phyloP scores from a whole-genome alignment of 2,329 filamentous ascomycete genomes.

The Colletotrichum sp. region DNA sequence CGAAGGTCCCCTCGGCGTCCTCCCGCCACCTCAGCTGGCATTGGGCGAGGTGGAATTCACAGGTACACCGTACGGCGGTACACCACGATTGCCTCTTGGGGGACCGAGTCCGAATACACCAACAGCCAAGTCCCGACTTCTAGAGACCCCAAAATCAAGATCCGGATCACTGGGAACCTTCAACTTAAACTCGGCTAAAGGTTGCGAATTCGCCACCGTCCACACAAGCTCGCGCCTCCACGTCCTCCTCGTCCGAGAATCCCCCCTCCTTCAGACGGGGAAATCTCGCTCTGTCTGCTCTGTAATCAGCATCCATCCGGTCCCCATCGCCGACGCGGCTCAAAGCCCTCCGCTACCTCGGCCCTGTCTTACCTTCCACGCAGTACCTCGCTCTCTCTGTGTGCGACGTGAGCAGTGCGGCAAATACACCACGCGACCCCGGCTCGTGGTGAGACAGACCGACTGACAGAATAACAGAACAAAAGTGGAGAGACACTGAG shows the following conservation, averaged over 20 bases:
- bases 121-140: not conserved
- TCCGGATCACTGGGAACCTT: conserved; percentile 9
- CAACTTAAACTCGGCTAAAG: not conserved
- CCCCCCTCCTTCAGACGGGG: not conserved
- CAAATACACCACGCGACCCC: not conserved
- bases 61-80: not conserved
- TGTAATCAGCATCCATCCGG: not conserved
- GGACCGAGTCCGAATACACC: not conserved
- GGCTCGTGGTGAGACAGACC: not conserved
- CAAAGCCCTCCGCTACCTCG: not conserved
- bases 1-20: not conserved
- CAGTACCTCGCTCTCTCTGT: not conserved
- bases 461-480: not conserved
- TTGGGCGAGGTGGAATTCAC: not conserved
- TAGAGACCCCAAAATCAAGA: not conserved
- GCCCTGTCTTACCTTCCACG: not conserved
- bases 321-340: not conserved
- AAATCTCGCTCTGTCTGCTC: not conserved
- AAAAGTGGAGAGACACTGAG: conserved; percentile 1
- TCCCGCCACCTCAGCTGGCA: not conserved
- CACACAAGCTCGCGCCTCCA: not conserved
- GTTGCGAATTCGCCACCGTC: not conserved
- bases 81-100: not conserved
- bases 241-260: not conserved
- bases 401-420: not conserved